Percentiles rank a stretch among this genome's conserved stretches.
Evolutionary conservation across 1,284 basidiomycete species (phyloP).

Genomic region (Rugosomyces carneus): DNA sequence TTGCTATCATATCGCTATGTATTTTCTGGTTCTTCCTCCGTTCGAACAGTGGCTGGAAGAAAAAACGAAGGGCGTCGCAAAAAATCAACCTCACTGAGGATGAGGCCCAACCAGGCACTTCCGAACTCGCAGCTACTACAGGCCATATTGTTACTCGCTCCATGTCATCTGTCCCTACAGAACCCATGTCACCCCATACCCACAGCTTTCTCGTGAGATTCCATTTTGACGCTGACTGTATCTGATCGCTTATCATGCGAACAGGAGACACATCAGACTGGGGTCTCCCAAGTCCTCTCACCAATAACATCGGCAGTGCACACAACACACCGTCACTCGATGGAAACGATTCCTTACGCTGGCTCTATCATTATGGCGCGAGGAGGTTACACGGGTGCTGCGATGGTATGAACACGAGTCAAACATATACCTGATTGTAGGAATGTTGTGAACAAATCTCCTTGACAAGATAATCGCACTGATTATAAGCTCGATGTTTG

Average conservation of each 20-base stretch:
- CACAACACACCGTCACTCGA: slow-evolving; percentile 14
- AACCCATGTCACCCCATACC: not conserved
- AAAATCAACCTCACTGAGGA: slow-evolving; percentile 15
- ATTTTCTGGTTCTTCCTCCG: slow-evolving; percentile 31
- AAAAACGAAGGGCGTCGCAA: slow-evolving; percentile 6
- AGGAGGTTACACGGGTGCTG: slow-evolving; percentile 13
- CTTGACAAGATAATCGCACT: not conserved
- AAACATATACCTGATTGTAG: not conserved
- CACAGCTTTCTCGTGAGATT: not conserved
- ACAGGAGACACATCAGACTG: slow-evolving; percentile 5
- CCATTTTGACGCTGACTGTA: not conserved
- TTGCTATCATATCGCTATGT: slow-evolving; percentile 28
- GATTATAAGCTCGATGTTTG: no score
- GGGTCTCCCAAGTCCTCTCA: slow-evolving; percentile 3
- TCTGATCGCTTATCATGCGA: not conserved
- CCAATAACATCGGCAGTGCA: slow-evolving; percentile 14
- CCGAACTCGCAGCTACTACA: not conserved
- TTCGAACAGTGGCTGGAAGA: slow-evolving; percentile 16
- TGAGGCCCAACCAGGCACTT: slow-evolving; percentile 1
- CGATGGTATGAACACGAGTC: slow-evolving; percentile 12
- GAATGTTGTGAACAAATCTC: not conserved
- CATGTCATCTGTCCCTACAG: slow-evolving; percentile 8
- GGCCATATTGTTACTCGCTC: slow-evolving; percentile 1
- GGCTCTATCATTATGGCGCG: slow-evolving; percentile 11
- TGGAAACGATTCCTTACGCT: slow-evolving; percentile 15